Evolutionary conservation across 2,329 filamentous ascomycete genomes (phyloP).

Genomic region (Lasiodiplodia gonubiensis): DNA sequence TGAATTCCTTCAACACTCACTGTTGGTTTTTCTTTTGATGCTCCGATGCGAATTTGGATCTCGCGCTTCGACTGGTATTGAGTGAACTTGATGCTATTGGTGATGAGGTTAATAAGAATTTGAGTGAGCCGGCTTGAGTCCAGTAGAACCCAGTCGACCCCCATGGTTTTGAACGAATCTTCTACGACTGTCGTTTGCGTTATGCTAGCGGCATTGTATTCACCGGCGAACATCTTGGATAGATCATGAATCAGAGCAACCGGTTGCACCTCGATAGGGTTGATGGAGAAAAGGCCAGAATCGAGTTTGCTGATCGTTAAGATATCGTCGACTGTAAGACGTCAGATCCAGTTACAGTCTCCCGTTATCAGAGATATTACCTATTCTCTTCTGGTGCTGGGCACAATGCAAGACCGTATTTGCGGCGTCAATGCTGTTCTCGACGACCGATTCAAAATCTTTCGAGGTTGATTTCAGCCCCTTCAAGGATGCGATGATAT

Average conservation of each 20-base stretch:
- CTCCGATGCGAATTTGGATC: constrained; percentile 41
- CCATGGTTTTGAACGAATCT: constrained; percentile 27
- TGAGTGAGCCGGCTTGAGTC: constrained; percentile 30
- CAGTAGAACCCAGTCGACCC: constrained; percentile 33
- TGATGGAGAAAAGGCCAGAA: constrained; percentile 38
- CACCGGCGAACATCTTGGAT: constrained; percentile 36
- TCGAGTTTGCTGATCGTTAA: constrained; percentile 29
- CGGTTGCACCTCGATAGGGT: constrained; percentile 33
- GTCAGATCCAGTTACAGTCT: background rate
- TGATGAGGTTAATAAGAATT: constrained; percentile 41
- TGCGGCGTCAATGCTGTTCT: constrained; percentile 33
- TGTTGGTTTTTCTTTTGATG: constrained; percentile 30
- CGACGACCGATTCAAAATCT: constrained; percentile 3
- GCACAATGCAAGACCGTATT: constrained; percentile 42
- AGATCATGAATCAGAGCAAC: constrained; percentile 32
- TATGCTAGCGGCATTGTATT: constrained; percentile 33
- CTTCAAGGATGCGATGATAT: constrained; percentile 23
- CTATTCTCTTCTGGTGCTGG: constrained; percentile 44
- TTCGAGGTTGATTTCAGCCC: background rate
- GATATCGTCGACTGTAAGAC: constrained; percentile 25
- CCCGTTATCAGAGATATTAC: background rate
- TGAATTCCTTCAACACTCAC: constrained; percentile 24
- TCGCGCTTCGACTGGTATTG: constrained; percentile 36
- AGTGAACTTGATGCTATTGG: constrained; percentile 43
- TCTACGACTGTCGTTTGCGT: constrained; percentile 29